Percentiles rank a stretch among this genome's conserved stretches.
Evolutionary conservation across 495 filamentous ascomycete genomes (phyloP).

Genomic region (Talaromyces proteolyticus): DNA sequence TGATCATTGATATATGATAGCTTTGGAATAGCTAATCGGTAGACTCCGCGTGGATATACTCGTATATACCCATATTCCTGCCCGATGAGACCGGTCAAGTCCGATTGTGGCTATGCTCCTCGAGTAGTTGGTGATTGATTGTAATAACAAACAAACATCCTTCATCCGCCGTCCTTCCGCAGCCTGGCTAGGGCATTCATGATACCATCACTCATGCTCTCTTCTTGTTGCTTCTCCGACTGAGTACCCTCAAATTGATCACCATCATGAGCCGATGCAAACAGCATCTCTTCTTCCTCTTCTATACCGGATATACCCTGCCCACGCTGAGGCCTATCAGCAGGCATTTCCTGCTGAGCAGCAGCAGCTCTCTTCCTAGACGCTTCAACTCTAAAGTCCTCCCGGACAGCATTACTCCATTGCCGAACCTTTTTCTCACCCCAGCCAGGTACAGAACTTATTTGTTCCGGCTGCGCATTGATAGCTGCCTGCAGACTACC

Average conservation of each 20-base stretch:
- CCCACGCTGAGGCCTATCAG: conserved; percentile 14
- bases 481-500: conserved; percentile 80
- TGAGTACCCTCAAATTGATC: background rate
- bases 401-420: conserved; percentile 75
- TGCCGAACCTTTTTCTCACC: conserved; percentile 88
- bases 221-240: conserved; percentile 10
- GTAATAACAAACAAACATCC: background rate
- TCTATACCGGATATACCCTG: conserved; percentile 14
- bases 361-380: conserved; percentile 49
- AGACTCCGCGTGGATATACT: too few species aligned
- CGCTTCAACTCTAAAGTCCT: conserved; percentile 73
- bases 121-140: too few species aligned
- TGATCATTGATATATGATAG: too few species aligned
- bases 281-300: conserved; percentile 29
- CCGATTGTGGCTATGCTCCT: too few species aligned
- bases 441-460: conserved; percentile 80
- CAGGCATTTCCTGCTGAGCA: conserved; percentile 6
- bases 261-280: conserved; percentile 10
- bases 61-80: too few species aligned
- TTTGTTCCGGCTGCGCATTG: conserved; percentile 81
- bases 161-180: conserved; percentile 22
- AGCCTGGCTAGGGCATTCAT: conserved; percentile 53
- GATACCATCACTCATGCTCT: conserved; percentile 44
- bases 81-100: too few species aligned
- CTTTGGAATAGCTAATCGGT: too few species aligned